Evolutionary conservation across 2,329 filamentous ascomycete genomes (phyloP), one percentile per base, ranked within the genome.

Genomic region (Stemphylium lycopersici): DNA sequence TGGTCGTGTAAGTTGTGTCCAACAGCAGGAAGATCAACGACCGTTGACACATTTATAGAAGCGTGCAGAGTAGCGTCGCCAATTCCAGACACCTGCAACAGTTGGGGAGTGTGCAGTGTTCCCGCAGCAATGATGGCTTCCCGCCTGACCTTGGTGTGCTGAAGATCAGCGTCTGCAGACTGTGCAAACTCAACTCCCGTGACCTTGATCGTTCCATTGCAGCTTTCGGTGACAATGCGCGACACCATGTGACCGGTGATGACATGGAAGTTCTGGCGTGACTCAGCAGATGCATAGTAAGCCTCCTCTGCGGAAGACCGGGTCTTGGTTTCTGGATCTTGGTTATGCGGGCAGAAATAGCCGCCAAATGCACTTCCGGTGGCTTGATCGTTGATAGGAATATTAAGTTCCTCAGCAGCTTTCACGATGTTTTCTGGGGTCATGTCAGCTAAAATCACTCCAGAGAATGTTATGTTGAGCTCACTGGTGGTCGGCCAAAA

Each of bases 1-100:
- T 69, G 66, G 31, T 69, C 66, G 44, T 69, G 66, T 4, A 69
- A 39, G 13, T 62, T 67, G 24, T 66, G 55, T 15, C 66, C 66
- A n/a, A 69, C 65, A 1, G 63, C 66, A 4, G 68, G 63, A 13
- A 71, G 61, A 46, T 70, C 55, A 10, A 68, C 59, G 12, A 67
- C 52, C 3, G 57, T 54, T 3, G 55, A 33, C 2, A 67, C 61
- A 2, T 59, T 59, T 51, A 70, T 64, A 7, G 44, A 56, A 24
- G 53, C 48, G 3, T 70, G 63, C 4, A 65, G 52, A 6, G 52
- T 37, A 15, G 62, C 31, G 26, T 66, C 65, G 24, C 68, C 68
- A n/a, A 71, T 67, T 7, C 68, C 68, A 24, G 66, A 69, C 1
- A 68, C 54, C 29, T 70, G 68, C 10, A 71, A 56, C 1, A 71